Conservation (phyloP, 2,329 filamentous ascomycete species). For the Fusarium veterinarium region DNA sequence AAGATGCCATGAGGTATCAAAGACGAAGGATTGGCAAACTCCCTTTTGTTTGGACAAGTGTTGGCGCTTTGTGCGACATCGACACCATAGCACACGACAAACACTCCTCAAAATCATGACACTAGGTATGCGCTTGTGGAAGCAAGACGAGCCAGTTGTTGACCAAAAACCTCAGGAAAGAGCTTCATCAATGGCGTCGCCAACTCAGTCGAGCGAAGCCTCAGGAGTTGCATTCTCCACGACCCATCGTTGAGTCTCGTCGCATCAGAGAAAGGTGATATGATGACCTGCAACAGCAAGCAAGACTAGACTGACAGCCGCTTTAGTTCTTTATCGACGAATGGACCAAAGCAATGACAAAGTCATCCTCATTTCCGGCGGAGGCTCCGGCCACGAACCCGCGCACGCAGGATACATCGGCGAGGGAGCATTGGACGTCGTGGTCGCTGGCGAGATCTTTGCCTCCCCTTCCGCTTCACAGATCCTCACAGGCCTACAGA, state of each 20-base stretch:
- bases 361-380: constrained; percentile 39
- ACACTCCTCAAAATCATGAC: constrained; percentile 30
- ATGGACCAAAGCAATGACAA: constrained; percentile 23
- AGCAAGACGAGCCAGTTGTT: not conserved
- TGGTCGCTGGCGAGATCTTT: constrained; percentile 43
- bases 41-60: not conserved
- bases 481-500: constrained; percentile 36
- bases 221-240: constrained; percentile 40
- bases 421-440: constrained; percentile 37
- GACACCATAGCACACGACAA: not conserved
- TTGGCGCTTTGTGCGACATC: not conserved
- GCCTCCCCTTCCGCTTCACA: constrained; percentile 42
- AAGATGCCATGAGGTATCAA: not conserved
- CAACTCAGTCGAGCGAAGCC: constrained; percentile 34
- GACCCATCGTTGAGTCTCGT: constrained; percentile 40
- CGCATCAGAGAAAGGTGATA: constrained; percentile 36
- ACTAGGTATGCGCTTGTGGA: constrained; percentile 24
- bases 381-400: constrained; percentile 42
- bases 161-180: constrained; percentile 25
- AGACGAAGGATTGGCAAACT: not conserved
- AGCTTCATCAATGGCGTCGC: constrained; percentile 39
- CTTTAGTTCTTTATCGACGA: constrained; percentile 38
- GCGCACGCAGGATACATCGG: constrained; percentile 43
- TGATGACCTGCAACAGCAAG: rapidly evolving
- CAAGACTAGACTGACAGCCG: not conserved